Percentiles rank a stretch among this genome's conserved stretches.
These are phyloP conservation scores for Tremellales sp. DNA, from an alignment of 1,284 basidiomycete genomes.

Conservation along the genomic window DNA sequence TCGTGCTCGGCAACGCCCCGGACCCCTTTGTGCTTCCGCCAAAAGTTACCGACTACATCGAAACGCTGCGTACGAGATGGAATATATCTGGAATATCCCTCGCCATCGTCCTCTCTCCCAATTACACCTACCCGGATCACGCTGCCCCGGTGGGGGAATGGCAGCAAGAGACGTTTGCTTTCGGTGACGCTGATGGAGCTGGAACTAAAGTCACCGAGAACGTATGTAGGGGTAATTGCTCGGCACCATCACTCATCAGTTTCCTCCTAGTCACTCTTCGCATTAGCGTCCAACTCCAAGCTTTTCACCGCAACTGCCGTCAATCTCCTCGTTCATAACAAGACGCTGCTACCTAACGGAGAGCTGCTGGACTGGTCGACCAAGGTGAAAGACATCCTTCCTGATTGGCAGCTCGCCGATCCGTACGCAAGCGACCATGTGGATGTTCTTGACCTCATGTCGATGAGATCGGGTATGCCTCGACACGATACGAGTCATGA, in stretches of 20 bases:
- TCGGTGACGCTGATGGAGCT: slow-evolving; percentile 3
- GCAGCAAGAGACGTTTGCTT: slow-evolving; percentile 5
- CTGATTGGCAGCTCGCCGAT: slow-evolving; percentile 49
- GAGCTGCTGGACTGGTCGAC: slow-evolving; percentile 46
- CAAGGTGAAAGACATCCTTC: slow-evolving; percentile 49
- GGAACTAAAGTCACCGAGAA: slow-evolving; percentile 5
- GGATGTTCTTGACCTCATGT: slow-evolving; percentile 48
- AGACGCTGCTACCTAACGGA: slow-evolving; percentile 45
- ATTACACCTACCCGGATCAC: neutral
- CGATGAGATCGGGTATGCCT: slow-evolving; percentile 34
- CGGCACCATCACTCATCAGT: neutral
- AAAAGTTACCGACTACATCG: slow-evolving; percentile 4
- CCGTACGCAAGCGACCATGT: slow-evolving; percentile 44
- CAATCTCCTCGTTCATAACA: slow-evolving; percentile 50
- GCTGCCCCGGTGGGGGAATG: neutral
- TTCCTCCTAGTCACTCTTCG: slow-evolving; percentile 47
- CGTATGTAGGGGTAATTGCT: slow-evolving; percentile 16
- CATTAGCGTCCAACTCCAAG: slow-evolving; percentile 53
- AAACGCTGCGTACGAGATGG: slow-evolving; percentile 7
- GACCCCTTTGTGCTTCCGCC: neutral
- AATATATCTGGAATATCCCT: slow-evolving; percentile 6
- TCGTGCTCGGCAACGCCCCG: no score
- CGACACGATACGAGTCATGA: slow-evolving; percentile 26
- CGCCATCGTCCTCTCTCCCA: slow-evolving; percentile 3
- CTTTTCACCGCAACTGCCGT: slow-evolving; percentile 50